phyloP scores from a whole-genome alignment of 768 basidiomycete genomes.

The Leucosporidium creatinivorum region DNA sequence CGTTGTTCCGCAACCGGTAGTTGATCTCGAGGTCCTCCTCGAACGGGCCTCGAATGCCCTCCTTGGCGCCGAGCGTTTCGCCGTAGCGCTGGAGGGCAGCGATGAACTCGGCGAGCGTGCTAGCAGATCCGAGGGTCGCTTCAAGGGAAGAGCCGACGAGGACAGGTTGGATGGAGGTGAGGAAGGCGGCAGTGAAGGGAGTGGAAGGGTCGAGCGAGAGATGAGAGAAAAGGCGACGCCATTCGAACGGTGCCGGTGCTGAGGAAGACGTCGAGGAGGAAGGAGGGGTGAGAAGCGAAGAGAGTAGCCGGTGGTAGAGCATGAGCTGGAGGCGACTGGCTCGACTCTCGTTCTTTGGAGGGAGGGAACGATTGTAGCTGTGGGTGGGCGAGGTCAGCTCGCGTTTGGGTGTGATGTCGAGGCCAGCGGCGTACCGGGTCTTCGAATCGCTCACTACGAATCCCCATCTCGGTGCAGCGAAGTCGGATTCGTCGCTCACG shows the following conservation, averaged over 20 bases:
- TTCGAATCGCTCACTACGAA: constrained; percentile 55
- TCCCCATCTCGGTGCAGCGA: neutral
- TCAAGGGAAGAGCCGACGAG: constrained; percentile 46
- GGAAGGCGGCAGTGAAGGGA: constrained; percentile 5
- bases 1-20: constrained; percentile 9
- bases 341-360: constrained; percentile 54
- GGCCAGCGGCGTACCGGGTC: constrained; percentile 47
- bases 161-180: constrained; percentile 15
- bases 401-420: too few relatives aligned
- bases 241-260: constrained; percentile 7
- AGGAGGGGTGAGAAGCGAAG: constrained; percentile 47
- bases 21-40: constrained; percentile 41
- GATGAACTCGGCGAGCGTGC: constrained; percentile 49
- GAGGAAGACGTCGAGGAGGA: constrained; percentile 47
- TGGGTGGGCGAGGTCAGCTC: too few relatives aligned
- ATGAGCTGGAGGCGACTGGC: constrained; percentile 65
- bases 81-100: constrained; percentile 46
- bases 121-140: constrained; percentile 47
- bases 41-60: constrained; percentile 40
- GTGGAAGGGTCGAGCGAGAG: neutral
- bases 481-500: neutral
- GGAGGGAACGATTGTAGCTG: constrained; percentile 45
- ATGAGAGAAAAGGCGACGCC: constrained; percentile 15
- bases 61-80: constrained; percentile 3
- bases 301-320: constrained; percentile 65